Base-by-base conservation (phyloP, 139 green algal genomes). In the Desmodesmus armatus region DNA sequence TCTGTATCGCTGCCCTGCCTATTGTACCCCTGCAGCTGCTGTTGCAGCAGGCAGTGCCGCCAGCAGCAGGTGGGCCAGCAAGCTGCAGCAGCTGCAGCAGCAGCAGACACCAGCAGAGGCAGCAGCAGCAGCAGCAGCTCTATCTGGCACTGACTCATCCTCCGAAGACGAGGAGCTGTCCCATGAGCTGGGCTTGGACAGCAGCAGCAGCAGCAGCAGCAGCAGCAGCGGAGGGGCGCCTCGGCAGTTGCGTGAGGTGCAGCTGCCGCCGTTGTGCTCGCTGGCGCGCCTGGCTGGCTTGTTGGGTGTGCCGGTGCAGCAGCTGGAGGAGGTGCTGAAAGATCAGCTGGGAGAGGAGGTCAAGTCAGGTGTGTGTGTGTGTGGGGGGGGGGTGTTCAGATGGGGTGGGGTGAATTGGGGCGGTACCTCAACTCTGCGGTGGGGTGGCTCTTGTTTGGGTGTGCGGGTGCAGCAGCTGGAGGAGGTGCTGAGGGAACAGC, bases 231-330 rank as follows among this genome's bases (percentile, higher is more conserved):
- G 44, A 25, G 15, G 44, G 47, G 74, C 27, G 58, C 27, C 29
- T 29, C 37, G 66, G 55, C 25, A 58, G 35, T 6, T 78, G 47
- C 67, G 74, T 31, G 51, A 80, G 80, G 67, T 80, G 23, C 67
- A 80, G 49, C 33, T 86, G 67, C 80, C 80, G 35, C 5, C 49
- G 1, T 21, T 39, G 31, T 86, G 80, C 35, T 80, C 66, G 1
- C 69, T 86, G 67, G 40, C 71, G 5, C 71, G 77, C 29, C 72
- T 87, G 82, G 82, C 82, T 27, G 55, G 29, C n/a, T 43, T 87
- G 72, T 72, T 87, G 19, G 82, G 82, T 3, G 43, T 31, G 13
- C 40, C 47, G 23, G 40, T 82, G 40, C 27, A 23, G 37, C 49
- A 63, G 13, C 47, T 87, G 41, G 82, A 87, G 55, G 23, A 19